Base-by-base conservation (phyloP, 352 stramenopile species). In the Phytophthora nicotianae region DNA sequence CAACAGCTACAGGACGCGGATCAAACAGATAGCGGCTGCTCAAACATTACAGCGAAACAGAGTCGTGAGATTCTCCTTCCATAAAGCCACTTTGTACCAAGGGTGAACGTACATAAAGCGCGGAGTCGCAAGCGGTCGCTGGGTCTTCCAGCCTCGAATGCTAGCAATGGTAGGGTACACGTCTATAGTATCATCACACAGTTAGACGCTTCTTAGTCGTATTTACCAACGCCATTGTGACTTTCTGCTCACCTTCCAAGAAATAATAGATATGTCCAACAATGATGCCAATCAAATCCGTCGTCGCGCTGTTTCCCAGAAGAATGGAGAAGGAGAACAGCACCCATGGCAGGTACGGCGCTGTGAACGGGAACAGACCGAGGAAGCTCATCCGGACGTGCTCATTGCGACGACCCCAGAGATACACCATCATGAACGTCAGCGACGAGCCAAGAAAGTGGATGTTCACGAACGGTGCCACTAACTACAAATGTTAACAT, bases 341-440 rank as follows among this genome's bases (percentile, higher is more conserved):
- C 17, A 99, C 98, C 97, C 96, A 99, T 41, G 97, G 96, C 45
- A 99, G 62, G 66, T 99, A 99, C 16, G 97, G 97, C 23, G 97
- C 98, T 47, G 93, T 98, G 78, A 99, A 99, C 9, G 92, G 95
- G 49, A 99, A 97, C 21, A 99, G 80, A 5, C 97, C 97, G 8
- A 99, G 76, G 61, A 99, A 98, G 50, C 82, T 98, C 96, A 99
- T 99, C 62, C 93, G 86, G 49, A 99, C 93, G 80, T 98, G 88
- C 65, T 96, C 88, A 61, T 98, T 98, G 32, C 89, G 81, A 58
- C 97, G 76, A 27, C 96, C 96, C 97, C 97, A 99, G 20, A 99
- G 78, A 77, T 99, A 99, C 5, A 99, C 90, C 97, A 99, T 99
- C 97, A 99, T 99, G 70, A 99, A 99, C n/a, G 97, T 98, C 21